These are phyloP conservation scores for Gossypium stocksii DNA, from an alignment of 345 rosid species.

Conservation along the genomic window DNA sequence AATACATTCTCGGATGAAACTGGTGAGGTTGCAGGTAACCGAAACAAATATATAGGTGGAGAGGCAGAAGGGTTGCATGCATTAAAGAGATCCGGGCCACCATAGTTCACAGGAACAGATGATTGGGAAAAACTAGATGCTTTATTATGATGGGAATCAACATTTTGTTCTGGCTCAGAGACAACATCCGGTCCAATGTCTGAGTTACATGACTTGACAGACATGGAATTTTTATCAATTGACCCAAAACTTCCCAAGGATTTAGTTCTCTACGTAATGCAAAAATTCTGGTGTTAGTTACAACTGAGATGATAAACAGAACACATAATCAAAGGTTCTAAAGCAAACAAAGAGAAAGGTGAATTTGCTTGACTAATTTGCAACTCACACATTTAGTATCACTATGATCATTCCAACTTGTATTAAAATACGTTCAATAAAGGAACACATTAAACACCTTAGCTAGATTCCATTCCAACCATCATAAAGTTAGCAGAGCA, in stretches of 20 bases:
- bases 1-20: constrained; percentile 38
- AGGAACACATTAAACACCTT: background rate
- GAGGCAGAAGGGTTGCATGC: constrained; percentile 34
- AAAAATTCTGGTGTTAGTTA: constrained; percentile 24
- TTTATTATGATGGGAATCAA: constrained; percentile 34
- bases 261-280: constrained; percentile 53
- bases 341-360: constrained; percentile 9
- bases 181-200: constrained; percentile 43
- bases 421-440: background rate
- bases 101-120: constrained; percentile 33
- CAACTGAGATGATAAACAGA: constrained; percentile 9
- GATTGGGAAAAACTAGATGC: constrained; percentile 29
- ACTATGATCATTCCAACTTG: background rate
- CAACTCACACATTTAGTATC: background rate
- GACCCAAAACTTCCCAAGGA: constrained; percentile 73
- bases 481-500: background rate
- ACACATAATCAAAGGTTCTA: constrained; percentile 9
- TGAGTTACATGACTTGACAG: constrained; percentile 57
- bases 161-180: constrained; percentile 42
- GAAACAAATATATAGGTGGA: constrained; percentile 65
- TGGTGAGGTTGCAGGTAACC: constrained; percentile 38
- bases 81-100: constrained; percentile 40
- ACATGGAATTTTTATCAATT: constrained; percentile 53
- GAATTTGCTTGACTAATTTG: background rate
- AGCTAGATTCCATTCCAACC: background rate